Evolutionary conservation across 306 rosid genomes (phyloP), one percentile per base, ranked within the genome.

Genomic region (Dryas alaskensis): DNA sequence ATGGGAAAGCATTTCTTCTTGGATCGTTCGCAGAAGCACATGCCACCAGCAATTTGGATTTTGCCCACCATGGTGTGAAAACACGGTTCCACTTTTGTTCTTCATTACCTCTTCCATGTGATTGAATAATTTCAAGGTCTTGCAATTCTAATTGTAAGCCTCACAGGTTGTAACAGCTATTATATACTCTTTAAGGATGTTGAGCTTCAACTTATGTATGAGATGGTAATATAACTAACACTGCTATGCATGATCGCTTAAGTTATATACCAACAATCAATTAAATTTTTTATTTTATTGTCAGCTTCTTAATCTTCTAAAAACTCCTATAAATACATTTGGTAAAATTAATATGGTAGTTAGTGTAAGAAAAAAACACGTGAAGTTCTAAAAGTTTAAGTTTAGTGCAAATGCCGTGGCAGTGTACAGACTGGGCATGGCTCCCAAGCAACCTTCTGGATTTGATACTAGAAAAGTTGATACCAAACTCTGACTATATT

Each of bases 21-120:
- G 16, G 13, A 62, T 73, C 69, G 54, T 40, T 63, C 78, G 5
- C 70, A 63, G 14, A 64, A 48, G 55, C 37, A 40, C 72, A 52
- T 63, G 78, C 51, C 72, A 22, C 64, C 46, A 19, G 64, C 72
- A 39, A 40, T 64, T 52, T 65, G 63, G 51, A 66, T 63, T 74
- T 64, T 74, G 64, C 71, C 78, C 22, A 44, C 50, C 11, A 59
- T 49, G 49, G 69, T 73, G n/a, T 73, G 58, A 44, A 49, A 61
- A 49, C 3, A 60, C 3, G 17, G 65, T 37, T 60, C 17, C 45
- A 31, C 10, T 58, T 12, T 45, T 60, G 10, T 60, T 60, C n/a
- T 25, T 59, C 27, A 0, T 59, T 27, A 37, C 43, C 42, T 27
- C 16, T 55, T 55, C 39, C 39, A 57, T 57, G 6, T 57, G 61